Evolutionary conservation across 805 yeast species (phyloP).

Genomic region (Saccharomycopsis amapae): DNA sequence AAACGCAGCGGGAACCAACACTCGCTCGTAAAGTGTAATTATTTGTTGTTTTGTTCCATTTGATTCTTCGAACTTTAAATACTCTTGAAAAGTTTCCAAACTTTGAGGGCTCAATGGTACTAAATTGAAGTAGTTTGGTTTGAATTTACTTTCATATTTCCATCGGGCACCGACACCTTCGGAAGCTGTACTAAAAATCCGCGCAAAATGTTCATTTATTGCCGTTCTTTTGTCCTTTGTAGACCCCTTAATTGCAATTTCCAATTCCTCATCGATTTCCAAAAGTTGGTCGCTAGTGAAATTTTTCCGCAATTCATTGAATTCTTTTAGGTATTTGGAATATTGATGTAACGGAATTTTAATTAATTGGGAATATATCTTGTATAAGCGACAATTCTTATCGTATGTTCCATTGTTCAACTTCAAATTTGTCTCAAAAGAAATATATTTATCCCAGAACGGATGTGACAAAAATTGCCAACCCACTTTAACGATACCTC

Average conservation of each 20-base stretch:
- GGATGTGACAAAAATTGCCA: conserved; percentile 68
- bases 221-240: conserved; percentile 35
- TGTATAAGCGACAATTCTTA: conserved; percentile 32
- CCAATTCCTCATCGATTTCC: conserved; percentile 22
- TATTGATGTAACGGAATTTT: conserved; percentile 78
- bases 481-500: conserved; percentile 51
- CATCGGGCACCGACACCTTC: conserved; percentile 51
- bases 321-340: conserved; percentile 59
- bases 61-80: conserved; percentile 40
- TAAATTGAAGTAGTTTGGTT: conserved; percentile 51
- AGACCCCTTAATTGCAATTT: conserved; percentile 28
- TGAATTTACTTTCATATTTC: conserved; percentile 62
- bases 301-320: conserved; percentile 16
- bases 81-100: conserved; percentile 50
- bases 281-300: conserved; percentile 19
- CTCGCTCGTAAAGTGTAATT: conserved; percentile 57
- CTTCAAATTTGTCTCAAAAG: conserved; percentile 41
- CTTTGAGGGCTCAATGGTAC: conserved; percentile 38
- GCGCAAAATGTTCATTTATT: conserved; percentile 38
- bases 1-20: conserved; percentile 60
- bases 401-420: conserved; percentile 26
- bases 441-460: conserved; percentile 75
- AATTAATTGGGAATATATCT: conserved; percentile 39
- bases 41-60: conserved; percentile 29
- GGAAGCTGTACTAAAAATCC: conserved; percentile 42